Conservation (phyloP, 2,329 filamentous ascomycete genomes). For the Penicillium sp. region DNA sequence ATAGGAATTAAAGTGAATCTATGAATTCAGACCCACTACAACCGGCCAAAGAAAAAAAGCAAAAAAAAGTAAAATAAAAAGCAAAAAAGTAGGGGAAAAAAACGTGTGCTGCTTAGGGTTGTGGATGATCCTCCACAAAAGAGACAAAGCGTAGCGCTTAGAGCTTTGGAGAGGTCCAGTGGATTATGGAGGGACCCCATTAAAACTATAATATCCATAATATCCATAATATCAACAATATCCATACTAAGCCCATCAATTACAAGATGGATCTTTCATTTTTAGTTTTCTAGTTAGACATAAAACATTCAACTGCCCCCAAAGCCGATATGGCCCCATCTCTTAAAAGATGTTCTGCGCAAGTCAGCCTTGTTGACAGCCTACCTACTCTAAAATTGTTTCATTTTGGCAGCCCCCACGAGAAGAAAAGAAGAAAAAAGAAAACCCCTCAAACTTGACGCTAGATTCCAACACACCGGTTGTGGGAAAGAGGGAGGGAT, state of each 20-base stretch:
- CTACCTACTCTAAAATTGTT: background rate
- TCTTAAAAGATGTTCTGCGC: background rate
- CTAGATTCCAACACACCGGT: conserved; percentile 1
- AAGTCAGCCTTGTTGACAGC: conserved; percentile 8
- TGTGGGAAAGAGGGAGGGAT: background rate
- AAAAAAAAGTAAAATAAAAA: background rate
- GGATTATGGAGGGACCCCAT: background rate
- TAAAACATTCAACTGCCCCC: background rate
- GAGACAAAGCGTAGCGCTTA: conserved; percentile 13
- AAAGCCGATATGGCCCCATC: background rate
- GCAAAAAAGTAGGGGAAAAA: background rate
- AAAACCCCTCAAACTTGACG: background rate
- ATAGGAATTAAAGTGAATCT: conserved; percentile 13
- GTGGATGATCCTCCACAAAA: conserved; percentile 8
- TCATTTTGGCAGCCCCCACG: background rate
- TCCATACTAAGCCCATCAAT: background rate
- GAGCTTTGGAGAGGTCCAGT: background rate
- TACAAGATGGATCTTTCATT: background rate
- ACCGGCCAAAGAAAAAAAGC: background rate
- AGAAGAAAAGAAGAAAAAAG: background rate
- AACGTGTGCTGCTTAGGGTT: conserved; percentile 3
- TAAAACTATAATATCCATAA: background rate
- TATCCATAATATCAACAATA: background rate
- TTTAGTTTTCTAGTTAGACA: no score
- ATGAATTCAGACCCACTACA: conserved; percentile 22